phyloP scores from a whole-genome alignment of 768 basidiomycete species.

The Tephrocybe sp. region DNA sequence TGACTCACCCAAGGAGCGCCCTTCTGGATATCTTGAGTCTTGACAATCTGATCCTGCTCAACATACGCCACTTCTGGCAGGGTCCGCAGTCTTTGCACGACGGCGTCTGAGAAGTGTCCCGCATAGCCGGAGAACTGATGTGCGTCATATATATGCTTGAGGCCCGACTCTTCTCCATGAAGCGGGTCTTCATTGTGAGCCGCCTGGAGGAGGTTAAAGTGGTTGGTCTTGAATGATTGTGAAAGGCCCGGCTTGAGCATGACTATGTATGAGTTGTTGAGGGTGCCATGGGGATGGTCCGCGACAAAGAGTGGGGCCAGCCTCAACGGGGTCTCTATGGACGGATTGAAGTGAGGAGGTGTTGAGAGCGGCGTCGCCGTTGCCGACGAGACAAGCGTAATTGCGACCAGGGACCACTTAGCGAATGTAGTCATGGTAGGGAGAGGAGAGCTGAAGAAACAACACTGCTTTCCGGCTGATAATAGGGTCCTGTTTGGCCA shows the following conservation, averaged over 20 bases:
- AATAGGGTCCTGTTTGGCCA: slow-evolving; percentile 27
- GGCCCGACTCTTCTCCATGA: slow-evolving; percentile 49
- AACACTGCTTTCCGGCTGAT: slow-evolving; percentile 19
- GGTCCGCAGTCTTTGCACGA: slow-evolving; percentile 73
- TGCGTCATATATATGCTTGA: slow-evolving; percentile 77
- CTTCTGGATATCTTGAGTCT: slow-evolving; percentile 66
- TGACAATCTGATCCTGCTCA: slow-evolving; percentile 94
- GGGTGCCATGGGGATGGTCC: slow-evolving; percentile 65
- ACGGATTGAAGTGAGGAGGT: slow-evolving; percentile 28
- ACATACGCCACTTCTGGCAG: slow-evolving; percentile 91
- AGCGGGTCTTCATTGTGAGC: slow-evolving; percentile 57
- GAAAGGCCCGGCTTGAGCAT: slow-evolving; percentile 76
- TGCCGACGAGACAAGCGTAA: slow-evolving; percentile 36
- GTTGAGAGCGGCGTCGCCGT: slow-evolving; percentile 53
- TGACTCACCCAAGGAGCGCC: slow-evolving; percentile 82
- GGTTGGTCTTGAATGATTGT: slow-evolving; percentile 60
- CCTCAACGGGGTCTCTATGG: slow-evolving; percentile 42
- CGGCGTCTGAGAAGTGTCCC: slow-evolving; percentile 69
- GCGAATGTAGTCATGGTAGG: slow-evolving; percentile 45
- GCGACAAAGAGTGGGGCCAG: slow-evolving; percentile 61
- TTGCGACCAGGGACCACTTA: slow-evolving; percentile 43
- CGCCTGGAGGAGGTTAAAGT: slow-evolving; percentile 75
- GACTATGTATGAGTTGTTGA: slow-evolving; percentile 95
- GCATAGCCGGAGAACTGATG: slow-evolving; percentile 72
- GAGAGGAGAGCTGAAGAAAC: slow-evolving; percentile 20